phyloP scores from a whole-genome alignment of 139 green algal genomes.

The Chlamydomonas eustigma region DNA sequence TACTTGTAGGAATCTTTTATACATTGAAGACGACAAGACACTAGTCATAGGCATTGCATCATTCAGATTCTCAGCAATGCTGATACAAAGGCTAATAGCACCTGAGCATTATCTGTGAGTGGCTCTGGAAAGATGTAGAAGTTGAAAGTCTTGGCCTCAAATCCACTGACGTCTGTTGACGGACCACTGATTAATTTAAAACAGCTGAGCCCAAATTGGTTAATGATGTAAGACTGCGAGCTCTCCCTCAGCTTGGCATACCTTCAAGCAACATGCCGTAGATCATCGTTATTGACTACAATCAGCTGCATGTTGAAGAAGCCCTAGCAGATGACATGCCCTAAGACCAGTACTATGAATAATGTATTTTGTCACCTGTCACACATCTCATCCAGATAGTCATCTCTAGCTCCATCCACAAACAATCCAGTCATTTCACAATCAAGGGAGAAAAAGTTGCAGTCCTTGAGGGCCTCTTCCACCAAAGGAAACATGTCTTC shows the following conservation, averaged over 20 bases:
- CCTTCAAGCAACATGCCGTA: no score
- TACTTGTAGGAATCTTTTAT: no score
- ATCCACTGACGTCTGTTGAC: neutral
- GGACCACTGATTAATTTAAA: neutral
- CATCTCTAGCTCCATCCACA: conserved; percentile 32
- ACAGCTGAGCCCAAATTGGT: conserved; percentile 64
- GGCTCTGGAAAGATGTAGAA: conserved; percentile 75
- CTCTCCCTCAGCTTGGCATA: neutral
- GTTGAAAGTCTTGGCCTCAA: conserved; percentile 68
- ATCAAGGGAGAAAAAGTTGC: conserved; percentile 58
- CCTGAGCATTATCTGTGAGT: conserved; percentile 7
- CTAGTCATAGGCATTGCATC: no score
- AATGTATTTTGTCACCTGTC: conserved; percentile 50
- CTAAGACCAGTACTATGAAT: conserved; percentile 1
- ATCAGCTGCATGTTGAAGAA: no score
- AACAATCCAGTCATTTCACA: conserved; percentile 79
- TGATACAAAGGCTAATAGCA: no score
- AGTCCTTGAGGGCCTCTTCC: conserved; percentile 20
- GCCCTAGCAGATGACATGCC: neutral
- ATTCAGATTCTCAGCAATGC: no score
- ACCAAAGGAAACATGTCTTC: neutral
- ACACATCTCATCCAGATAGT: conserved; percentile 66
- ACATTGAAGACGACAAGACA: no score
- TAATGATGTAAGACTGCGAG: conserved; percentile 54
- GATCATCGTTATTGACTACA: no score